These are phyloP conservation scores for Arctium lappa DNA, from an alignment of 129 eudicot genomes.

Conservation along the genomic window DNA sequence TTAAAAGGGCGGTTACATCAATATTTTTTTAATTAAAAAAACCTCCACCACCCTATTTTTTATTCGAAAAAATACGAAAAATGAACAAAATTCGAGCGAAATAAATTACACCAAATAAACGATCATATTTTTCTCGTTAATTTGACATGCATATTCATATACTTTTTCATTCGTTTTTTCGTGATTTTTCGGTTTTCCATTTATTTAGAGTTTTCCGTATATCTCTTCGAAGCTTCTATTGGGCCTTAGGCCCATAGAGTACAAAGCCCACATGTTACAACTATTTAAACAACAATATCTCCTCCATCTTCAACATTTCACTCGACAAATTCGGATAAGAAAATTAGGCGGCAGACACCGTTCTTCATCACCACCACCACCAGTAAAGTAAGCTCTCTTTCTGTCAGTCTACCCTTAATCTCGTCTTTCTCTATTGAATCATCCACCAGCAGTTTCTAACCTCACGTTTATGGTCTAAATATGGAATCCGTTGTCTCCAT, in stretches of 20 bases:
- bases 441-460: neutral
- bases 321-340: slow-evolving; percentile 28
- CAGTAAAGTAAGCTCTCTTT: slow-evolving; percentile 18
- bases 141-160: too few relatives aligned
- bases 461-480: slow-evolving; percentile 15
- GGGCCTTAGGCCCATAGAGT: neutral
- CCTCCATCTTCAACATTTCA: neutral
- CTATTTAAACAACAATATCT: neutral
- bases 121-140: too few relatives aligned
- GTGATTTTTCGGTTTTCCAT: too few relatives aligned
- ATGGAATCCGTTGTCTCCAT: slow-evolving; percentile 63
- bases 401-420: neutral
- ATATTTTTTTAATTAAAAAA: too few relatives aligned
- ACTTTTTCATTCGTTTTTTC: too few relatives aligned
- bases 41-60: too few relatives aligned
- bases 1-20: too few relatives aligned
- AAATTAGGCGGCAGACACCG: slow-evolving; percentile 27
- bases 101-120: too few relatives aligned
- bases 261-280: neutral
- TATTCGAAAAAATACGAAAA: too few relatives aligned
- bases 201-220: too few relatives aligned
- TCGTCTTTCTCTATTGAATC: neutral
- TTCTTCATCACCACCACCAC: neutral
- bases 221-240: too few relatives aligned
- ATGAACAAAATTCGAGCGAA: too few relatives aligned